A percentile compares a stretch with the other conserved stretches of the same genome.
Evolutionary conservation across 2,329 filamentous ascomycete genomes (phyloP).

Genomic region (Penicillium sp.): DNA sequence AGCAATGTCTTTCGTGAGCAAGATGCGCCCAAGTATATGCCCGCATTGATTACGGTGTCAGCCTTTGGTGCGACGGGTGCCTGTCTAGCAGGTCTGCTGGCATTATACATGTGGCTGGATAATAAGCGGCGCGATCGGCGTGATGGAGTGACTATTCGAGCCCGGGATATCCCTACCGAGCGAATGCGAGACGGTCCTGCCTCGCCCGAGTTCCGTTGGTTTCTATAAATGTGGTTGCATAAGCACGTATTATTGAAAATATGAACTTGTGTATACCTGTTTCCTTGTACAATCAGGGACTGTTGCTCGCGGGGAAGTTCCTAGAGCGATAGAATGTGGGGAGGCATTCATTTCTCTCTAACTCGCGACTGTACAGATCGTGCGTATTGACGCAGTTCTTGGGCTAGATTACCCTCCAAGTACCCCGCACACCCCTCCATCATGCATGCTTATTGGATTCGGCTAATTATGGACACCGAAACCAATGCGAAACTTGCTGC

Average conservation of each 20-base stretch:
- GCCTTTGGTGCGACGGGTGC: conserved; percentile 58
- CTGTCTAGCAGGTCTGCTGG: conserved; percentile 56
- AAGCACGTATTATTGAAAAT: background rate
- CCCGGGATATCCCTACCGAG: conserved; percentile 59
- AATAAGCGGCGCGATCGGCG: conserved; percentile 60
- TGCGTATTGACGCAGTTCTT: background rate
- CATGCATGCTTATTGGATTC: background rate
- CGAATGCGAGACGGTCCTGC: conserved; percentile 56
- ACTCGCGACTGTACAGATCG: background rate
- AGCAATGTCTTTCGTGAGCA: conserved; percentile 67
- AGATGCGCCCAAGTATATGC: conserved; percentile 66
- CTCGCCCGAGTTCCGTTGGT: conserved; percentile 60
- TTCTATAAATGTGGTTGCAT: conserved; percentile 31
- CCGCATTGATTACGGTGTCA: conserved; percentile 61
- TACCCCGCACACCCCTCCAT: background rate
- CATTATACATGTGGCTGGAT: conserved; percentile 64
- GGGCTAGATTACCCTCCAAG: background rate
- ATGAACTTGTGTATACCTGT: background rate
- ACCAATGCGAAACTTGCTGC: background rate
- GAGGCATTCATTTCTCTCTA: no score
- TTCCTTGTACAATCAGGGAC: no score
- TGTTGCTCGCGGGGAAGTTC: no score
- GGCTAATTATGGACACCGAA: background rate
- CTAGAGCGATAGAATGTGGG: no score
- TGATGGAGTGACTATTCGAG: conserved; percentile 57